These are phyloP conservation scores for Neophaeococcomyces mojaviensis DNA, from an alignment of 2,329 filamentous ascomycete genomes.

Conservation along the genomic window DNA sequence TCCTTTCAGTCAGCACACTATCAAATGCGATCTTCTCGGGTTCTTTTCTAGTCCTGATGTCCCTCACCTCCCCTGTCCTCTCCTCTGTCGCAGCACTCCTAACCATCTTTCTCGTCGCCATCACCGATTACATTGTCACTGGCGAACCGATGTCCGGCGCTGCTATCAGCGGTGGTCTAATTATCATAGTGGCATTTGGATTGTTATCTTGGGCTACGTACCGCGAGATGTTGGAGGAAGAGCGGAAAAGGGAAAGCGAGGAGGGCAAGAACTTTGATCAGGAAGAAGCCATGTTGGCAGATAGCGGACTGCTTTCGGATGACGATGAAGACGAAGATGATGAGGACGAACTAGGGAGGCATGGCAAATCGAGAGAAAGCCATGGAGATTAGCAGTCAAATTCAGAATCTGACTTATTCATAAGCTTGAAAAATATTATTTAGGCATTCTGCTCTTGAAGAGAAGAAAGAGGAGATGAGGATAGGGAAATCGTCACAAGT, in stretches of 20 bases:
- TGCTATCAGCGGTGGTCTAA: constrained; percentile 69
- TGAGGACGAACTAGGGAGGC: constrained; percentile 9
- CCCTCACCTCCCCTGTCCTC: constrained; percentile 82
- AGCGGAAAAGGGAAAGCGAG: constrained; percentile 47
- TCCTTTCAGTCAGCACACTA: constrained; percentile 71
- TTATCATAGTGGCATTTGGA: constrained; percentile 85
- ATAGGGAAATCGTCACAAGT: no score
- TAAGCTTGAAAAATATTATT: no score
- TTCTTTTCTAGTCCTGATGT: constrained; percentile 86
- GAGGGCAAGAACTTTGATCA: constrained; percentile 37
- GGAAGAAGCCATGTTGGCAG: constrained; percentile 24
- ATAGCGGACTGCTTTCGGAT: constrained; percentile 1
- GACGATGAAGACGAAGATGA: constrained; percentile 10
- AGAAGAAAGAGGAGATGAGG: no score
- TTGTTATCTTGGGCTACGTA: constrained; percentile 87
- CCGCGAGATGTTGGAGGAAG: constrained; percentile 82
- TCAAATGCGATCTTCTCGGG: constrained; percentile 90
- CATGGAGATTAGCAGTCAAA: neutral
- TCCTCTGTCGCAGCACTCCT: constrained; percentile 86
- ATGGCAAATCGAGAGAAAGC: constrained; percentile 1
- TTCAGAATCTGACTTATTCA: no score
- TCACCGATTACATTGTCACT: constrained; percentile 82
- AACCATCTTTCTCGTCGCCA: constrained; percentile 92
- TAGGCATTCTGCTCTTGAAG: no score
- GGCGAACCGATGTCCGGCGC: constrained; percentile 67